A percentile compares a stretch with the other conserved stretches of the same genome.
Evolutionary conservation across 2,329 filamentous ascomycete species (phyloP).

Genomic region (Fusarium brachygibbosum): DNA sequence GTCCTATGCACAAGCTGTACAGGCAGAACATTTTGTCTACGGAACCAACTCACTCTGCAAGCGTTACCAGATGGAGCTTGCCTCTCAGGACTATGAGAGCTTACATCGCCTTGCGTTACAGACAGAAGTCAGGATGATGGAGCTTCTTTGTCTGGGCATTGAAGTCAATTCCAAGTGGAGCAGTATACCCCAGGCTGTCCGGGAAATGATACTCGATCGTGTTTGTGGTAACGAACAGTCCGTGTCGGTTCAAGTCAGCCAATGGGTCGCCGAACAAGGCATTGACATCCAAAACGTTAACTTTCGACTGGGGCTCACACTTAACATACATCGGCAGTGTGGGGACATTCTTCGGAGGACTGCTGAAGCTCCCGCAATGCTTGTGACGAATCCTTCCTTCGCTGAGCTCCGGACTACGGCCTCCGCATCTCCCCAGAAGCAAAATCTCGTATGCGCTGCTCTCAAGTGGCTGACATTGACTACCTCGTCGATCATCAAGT

Average conservation of each 20-base stretch:
- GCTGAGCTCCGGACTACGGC: background rate
- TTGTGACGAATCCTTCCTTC: background rate
- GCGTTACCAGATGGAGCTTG: background rate
- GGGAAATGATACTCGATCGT: conserved; percentile 8
- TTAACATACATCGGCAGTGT: background rate
- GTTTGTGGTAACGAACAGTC: background rate
- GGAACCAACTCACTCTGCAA: background rate
- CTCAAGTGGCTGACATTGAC: background rate
- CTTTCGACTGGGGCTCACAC: background rate
- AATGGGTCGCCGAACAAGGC: background rate
- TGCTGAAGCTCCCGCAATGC: too few species aligned
- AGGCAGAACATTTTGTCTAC: conserved; percentile 3
- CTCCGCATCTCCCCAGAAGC: background rate
- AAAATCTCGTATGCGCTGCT: background rate
- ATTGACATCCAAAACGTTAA: background rate
- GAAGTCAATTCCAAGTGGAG: background rate
- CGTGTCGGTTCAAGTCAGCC: background rate
- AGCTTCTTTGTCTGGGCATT: background rate
- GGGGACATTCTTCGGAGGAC: background rate
- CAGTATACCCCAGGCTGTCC: background rate
- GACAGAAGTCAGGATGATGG: background rate
- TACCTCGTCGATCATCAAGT: background rate
- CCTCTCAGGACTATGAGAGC: background rate
- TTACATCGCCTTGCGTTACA: background rate
- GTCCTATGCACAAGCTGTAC: background rate